Evolutionary conservation across 805 yeast species (phyloP).

Genomic region (Suhomyces faveliae): DNA sequence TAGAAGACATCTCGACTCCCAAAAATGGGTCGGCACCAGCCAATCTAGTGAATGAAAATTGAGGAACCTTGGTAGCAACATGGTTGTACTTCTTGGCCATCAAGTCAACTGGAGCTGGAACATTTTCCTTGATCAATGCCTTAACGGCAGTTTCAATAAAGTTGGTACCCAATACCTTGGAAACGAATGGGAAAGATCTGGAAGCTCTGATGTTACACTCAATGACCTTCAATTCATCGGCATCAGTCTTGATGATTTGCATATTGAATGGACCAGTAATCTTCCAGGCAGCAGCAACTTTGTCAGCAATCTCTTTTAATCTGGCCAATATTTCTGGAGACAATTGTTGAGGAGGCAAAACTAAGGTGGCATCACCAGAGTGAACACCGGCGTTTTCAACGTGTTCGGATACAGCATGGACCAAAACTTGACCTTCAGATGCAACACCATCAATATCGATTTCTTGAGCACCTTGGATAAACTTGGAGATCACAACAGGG

Average conservation of each 20-base stretch:
- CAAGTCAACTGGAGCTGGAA: constrained; percentile 78
- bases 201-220: constrained; percentile 99
- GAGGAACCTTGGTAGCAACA: constrained; percentile 98
- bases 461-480: constrained; percentile 93
- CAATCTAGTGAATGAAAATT: constrained; percentile 94
- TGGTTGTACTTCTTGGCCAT: constrained; percentile 74
- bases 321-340: constrained; percentile 65
- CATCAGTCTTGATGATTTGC: constrained; percentile 86
- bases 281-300: constrained; percentile 91
- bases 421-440: constrained; percentile 77
- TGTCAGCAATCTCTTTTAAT: constrained; percentile 84
- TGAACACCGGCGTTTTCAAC: constrained; percentile 98
- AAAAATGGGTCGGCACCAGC: constrained; percentile 99
- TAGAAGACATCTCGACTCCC: constrained; percentile 99
- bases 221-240: constrained; percentile 79
- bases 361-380: constrained; percentile 96
- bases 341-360: constrained; percentile 86
- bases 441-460: constrained; percentile 98
- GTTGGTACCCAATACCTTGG: constrained; percentile 92
- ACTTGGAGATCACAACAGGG: constrained; percentile 96
- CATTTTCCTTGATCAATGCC: constrained; percentile 72
- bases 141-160: constrained; percentile 93
- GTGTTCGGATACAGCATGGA: constrained; percentile 96
- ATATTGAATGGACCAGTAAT: constrained; percentile 98
- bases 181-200: constrained; percentile 97